phyloP scores from a whole-genome alignment of 1,139 yeast species.

The Suhomyces kunorum region DNA sequence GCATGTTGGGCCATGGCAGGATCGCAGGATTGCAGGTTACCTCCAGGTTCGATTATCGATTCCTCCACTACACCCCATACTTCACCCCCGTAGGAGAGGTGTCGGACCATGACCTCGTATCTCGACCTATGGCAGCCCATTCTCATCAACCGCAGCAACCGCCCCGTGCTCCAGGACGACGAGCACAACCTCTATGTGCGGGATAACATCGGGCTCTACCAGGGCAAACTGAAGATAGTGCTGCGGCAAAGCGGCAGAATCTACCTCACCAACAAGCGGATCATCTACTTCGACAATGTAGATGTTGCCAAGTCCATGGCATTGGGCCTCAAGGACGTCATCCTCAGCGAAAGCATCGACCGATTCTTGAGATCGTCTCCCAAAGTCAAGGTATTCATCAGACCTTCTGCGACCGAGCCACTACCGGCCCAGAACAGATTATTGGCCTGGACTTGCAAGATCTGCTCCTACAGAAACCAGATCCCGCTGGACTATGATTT shows the following conservation, averaged over 20 bases:
- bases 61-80: not conserved
- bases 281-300: constrained; percentile 68
- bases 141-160: constrained; percentile 44
- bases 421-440: constrained; percentile 3
- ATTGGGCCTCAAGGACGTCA: constrained; percentile 50
- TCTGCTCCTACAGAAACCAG: constrained; percentile 72
- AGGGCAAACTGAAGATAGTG: constrained; percentile 63
- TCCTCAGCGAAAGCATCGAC: constrained; percentile 47
- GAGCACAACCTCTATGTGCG: constrained; percentile 51
- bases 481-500: constrained; percentile 37
- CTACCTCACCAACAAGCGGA: constrained; percentile 70
- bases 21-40: not conserved
- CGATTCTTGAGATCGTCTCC: constrained; percentile 81
- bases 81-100: not conserved
- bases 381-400: constrained; percentile 52
- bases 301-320: constrained; percentile 49
- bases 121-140: constrained; percentile 39
- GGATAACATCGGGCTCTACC: constrained; percentile 67
- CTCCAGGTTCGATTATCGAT: not conserved
- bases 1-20: constrained; percentile 5
- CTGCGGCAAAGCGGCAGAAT: constrained; percentile 74
- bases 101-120: constrained; percentile 16
- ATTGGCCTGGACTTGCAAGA: constrained; percentile 72
- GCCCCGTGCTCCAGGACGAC: constrained; percentile 44
- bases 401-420: constrained; percentile 12